Percentiles rank a stretch among this genome's conserved stretches.
Conservation (phyloP, 257 asterid genomes). For the Scutellaria minor region DNA sequence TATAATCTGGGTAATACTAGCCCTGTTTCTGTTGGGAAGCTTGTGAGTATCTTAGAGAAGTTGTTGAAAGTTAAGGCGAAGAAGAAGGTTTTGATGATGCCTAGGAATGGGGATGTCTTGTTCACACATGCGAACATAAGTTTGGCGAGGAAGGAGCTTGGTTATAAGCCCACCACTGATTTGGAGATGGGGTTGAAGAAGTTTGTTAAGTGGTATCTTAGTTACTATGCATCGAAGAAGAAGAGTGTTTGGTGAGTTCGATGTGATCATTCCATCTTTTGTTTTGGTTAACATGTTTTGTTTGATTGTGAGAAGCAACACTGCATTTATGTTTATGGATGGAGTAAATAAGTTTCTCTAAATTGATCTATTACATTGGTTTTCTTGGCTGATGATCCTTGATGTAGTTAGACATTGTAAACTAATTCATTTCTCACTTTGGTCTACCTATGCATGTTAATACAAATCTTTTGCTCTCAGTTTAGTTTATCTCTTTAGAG, state of each 20-base stretch:
- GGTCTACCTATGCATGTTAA: background rate
- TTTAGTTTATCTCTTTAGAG: background rate
- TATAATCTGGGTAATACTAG: conserved; percentile 73
- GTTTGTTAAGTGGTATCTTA: conserved; percentile 72
- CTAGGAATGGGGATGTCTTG: conserved; percentile 73
- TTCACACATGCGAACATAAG: conserved; percentile 75
- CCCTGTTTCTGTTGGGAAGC: conserved; percentile 65
- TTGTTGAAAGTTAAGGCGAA: conserved; percentile 67
- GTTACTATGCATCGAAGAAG: conserved; percentile 65
- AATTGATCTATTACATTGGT: conserved; percentile 40
- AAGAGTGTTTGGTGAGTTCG: conserved; percentile 60
- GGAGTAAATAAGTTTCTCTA: conserved; percentile 33
- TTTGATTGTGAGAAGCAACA: conserved; percentile 11
- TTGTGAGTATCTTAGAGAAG: conserved; percentile 73
- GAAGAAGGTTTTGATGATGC: conserved; percentile 62
- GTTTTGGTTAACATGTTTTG: background rate
- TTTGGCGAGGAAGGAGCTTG: conserved; percentile 67
- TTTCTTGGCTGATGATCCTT: background rate
- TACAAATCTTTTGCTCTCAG: background rate
- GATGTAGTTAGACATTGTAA: background rate
- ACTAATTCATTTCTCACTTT: background rate
- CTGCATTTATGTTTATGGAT: conserved; percentile 37
- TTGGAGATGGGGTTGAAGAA: conserved; percentile 68
- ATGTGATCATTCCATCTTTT: background rate
- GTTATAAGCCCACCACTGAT: conserved; percentile 68